phyloP scores from a whole-genome alignment of 2,329 filamentous ascomycete genomes.

The Sporothrix humicola region DNA sequence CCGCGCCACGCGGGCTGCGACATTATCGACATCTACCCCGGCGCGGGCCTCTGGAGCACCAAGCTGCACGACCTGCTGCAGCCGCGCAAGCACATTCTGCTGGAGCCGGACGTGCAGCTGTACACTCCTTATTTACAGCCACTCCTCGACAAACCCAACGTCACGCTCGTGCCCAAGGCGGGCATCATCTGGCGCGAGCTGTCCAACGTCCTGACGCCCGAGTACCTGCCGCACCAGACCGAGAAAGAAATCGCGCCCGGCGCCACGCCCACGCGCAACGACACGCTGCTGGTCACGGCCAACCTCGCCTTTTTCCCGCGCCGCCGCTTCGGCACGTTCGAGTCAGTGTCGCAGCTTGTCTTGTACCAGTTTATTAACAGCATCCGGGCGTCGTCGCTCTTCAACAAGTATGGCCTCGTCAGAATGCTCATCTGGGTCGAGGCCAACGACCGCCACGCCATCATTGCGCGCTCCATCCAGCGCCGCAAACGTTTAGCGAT shows the following conservation, averaged over 20 bases:
- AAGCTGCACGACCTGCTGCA: conserved; percentile 76
- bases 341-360: conserved; percentile 63
- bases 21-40: conserved; percentile 85
- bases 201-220: conserved; percentile 56
- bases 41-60: conserved; percentile 75
- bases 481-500: conserved; percentile 63
- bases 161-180: conserved; percentile 59
- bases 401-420: conserved; percentile 79
- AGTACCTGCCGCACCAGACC: conserved; percentile 62
- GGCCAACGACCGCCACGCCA: conserved; percentile 60
- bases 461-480: conserved; percentile 66
- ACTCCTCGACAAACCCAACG: conserved; percentile 57
- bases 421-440: conserved; percentile 78
- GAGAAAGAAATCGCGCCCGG: conserved; percentile 44
- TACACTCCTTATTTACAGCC: conserved; percentile 67
- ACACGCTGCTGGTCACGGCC: conserved; percentile 73
- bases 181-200: conserved; percentile 68
- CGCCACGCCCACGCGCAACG: conserved; percentile 62
- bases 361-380: conserved; percentile 66
- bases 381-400: conserved; percentile 62
- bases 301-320: conserved; percentile 66
- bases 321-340: conserved; percentile 56
- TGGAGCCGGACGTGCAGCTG: conserved; percentile 69
- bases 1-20: conserved; percentile 77
- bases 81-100: conserved; percentile 80